phyloP scores from a whole-genome alignment of 768 basidiomycete species.

The Rossbeevera mucosa region DNA sequence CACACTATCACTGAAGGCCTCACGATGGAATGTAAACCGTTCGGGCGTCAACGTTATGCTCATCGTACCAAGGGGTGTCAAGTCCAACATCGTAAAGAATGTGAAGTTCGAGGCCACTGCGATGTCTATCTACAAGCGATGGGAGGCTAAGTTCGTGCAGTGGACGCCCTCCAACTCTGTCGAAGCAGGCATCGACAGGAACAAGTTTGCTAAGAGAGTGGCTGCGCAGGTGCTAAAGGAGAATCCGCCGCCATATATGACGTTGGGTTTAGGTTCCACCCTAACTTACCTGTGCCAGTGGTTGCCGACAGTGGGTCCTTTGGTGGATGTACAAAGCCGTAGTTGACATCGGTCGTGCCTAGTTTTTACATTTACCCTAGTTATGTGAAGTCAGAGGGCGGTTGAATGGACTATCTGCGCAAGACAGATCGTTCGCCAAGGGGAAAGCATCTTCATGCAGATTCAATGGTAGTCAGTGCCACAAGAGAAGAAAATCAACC shows the following conservation, averaged over 20 bases:
- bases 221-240: slow-evolving; percentile 45
- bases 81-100: slow-evolving; percentile 57
- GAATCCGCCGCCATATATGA: slow-evolving; percentile 48
- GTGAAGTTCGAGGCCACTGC: background rate
- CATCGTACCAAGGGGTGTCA: slow-evolving; percentile 60
- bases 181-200: slow-evolving; percentile 43
- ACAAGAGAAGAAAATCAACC: no score
- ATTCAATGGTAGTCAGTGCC: no score
- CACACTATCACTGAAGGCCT: slow-evolving; percentile 60
- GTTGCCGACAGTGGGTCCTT: slow-evolving; percentile 25
- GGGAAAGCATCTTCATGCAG: no score
- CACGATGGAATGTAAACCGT: slow-evolving; percentile 68
- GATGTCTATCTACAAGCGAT: slow-evolving; percentile 23
- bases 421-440: no score
- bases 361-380: background rate
- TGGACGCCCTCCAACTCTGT: slow-evolving; percentile 33
- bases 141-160: slow-evolving; percentile 46
- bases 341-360: slow-evolving; percentile 10
- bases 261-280: slow-evolving; percentile 41
- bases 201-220: slow-evolving; percentile 48
- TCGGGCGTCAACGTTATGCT: slow-evolving; percentile 69
- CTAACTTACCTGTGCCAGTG: slow-evolving; percentile 17
- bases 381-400: no score
- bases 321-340: slow-evolving; percentile 9
- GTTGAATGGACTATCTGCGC: no score